phyloP scores from a whole-genome alignment of 352 stramenopile species.

The Stephanocyclus meneghinianus region DNA sequence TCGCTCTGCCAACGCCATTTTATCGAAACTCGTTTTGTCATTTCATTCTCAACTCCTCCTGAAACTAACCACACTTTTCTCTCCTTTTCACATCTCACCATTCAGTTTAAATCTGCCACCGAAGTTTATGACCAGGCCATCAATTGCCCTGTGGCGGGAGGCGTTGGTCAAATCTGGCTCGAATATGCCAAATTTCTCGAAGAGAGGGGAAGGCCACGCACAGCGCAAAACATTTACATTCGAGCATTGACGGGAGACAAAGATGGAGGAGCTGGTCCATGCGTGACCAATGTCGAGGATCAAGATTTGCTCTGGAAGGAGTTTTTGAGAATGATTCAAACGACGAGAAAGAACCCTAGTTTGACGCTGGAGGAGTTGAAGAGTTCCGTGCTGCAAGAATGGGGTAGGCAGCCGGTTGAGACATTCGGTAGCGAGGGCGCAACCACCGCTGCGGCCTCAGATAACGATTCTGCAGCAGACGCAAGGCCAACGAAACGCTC shows the following conservation, averaged over 20 bases:
- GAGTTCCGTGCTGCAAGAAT: conserved; percentile 62
- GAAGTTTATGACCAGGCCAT: conserved; percentile 79
- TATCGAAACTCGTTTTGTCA: background rate
- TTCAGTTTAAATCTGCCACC: conserved; percentile 72
- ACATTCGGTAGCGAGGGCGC: background rate
- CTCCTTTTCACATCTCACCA: background rate
- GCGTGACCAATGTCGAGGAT: conserved; percentile 64
- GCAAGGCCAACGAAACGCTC: conserved; percentile 41
- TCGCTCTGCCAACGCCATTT: background rate
- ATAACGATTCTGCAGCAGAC: conserved; percentile 10
- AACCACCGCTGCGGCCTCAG: background rate
- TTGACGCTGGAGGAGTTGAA: conserved; percentile 71
- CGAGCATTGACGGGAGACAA: conserved; percentile 61
- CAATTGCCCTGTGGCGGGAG: conserved; percentile 57
- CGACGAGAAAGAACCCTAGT: conserved; percentile 60
- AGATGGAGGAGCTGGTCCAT: conserved; percentile 18
- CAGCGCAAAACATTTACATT: conserved; percentile 77
- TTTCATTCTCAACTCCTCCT: background rate
- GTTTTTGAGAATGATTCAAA: conserved; percentile 78
- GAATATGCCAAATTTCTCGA: conserved; percentile 76
- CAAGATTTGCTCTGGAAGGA: conserved; percentile 70
- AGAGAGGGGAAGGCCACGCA: conserved; percentile 60
- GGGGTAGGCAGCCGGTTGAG: conserved; percentile 12
- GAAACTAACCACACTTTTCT: background rate
- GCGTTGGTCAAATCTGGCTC: conserved; percentile 68